Conservation (phyloP, 352 stramenopile genomes). For the Pythium guiyangense region DNA sequence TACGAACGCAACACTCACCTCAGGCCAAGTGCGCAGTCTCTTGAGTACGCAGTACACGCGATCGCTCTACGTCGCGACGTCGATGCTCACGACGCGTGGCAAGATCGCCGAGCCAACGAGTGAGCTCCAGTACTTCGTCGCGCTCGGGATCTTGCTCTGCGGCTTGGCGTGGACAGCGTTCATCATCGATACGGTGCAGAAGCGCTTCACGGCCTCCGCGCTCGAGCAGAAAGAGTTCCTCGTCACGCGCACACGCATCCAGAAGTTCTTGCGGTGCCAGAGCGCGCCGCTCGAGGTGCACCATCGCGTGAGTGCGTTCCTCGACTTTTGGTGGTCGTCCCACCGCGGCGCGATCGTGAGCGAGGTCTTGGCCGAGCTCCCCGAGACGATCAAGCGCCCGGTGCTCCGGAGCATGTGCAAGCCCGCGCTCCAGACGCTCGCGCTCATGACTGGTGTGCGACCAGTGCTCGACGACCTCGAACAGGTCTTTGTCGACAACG, state of each 20-base stretch:
- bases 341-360: slow-evolving; percentile 37
- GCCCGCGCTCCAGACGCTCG: slow-evolving; percentile 27
- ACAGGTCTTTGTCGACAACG: slow-evolving; percentile 29
- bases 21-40: slow-evolving; percentile 2
- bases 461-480: slow-evolving; percentile 22
- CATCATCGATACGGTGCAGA: slow-evolving; percentile 41
- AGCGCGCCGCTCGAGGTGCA: slow-evolving; percentile 28
- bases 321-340: slow-evolving; percentile 45
- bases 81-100: slow-evolving; percentile 20
- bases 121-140: slow-evolving; percentile 27
- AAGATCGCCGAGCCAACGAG: slow-evolving; percentile 28
- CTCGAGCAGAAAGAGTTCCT: slow-evolving; percentile 43
- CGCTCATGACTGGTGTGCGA: slow-evolving; percentile 17
- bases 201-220: slow-evolving; percentile 37
- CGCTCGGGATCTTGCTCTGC: slow-evolving; percentile 34
- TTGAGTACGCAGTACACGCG: slow-evolving; percentile 23
- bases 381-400: slow-evolving; percentile 16
- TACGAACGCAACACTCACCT: too few species aligned
- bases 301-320: slow-evolving; percentile 36
- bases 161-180: slow-evolving; percentile 38
- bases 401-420: slow-evolving; percentile 31
- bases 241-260: slow-evolving; percentile 27
- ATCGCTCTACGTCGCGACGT: slow-evolving; percentile 25
- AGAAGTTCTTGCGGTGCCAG: slow-evolving; percentile 36
- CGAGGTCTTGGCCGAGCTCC: slow-evolving; percentile 29